phyloP scores from a whole-genome alignment of 306 rosid genomes.

The Sophora flavescens region DNA sequence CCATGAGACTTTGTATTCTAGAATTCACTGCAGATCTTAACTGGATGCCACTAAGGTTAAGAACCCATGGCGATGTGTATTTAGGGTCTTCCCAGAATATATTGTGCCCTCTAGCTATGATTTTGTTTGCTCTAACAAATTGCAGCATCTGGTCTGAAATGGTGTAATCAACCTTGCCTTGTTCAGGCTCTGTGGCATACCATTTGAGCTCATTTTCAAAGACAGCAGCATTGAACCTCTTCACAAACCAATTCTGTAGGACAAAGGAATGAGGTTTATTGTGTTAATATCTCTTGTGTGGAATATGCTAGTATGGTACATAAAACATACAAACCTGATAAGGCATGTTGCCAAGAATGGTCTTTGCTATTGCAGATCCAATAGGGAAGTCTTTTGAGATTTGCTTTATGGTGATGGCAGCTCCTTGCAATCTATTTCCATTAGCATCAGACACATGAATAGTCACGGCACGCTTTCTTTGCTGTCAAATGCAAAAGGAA shows the following conservation, averaged over 20 bases:
- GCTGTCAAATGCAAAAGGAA: slow-evolving; percentile 47
- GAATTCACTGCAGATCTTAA: slow-evolving; percentile 67
- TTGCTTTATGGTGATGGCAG: slow-evolving; percentile 57
- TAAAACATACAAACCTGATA: slow-evolving; percentile 67
- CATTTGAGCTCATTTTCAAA: slow-evolving; percentile 96
- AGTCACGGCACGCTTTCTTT: slow-evolving; percentile 78
- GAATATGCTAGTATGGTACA: not conserved
- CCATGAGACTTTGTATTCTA: slow-evolving; percentile 71
- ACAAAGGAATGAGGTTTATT: slow-evolving; percentile 1
- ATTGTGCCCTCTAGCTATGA: slow-evolving; percentile 87
- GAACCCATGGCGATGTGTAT: slow-evolving; percentile 80
- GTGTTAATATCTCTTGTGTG: not conserved
- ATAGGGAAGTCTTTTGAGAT: slow-evolving; percentile 82
- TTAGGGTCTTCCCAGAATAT: slow-evolving; percentile 95
- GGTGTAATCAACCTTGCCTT: slow-evolving; percentile 69
- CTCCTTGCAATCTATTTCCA: slow-evolving; percentile 73
- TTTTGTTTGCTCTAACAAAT: slow-evolving; percentile 70
- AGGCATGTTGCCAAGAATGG: slow-evolving; percentile 77
- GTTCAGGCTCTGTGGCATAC: slow-evolving; percentile 91
- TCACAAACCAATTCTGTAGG: slow-evolving; percentile 77
- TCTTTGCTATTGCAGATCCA: slow-evolving; percentile 90
- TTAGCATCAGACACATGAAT: slow-evolving; percentile 71
- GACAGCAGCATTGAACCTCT: slow-evolving; percentile 85
- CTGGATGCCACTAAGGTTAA: slow-evolving; percentile 60
- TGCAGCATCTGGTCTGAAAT: slow-evolving; percentile 77